A percentile compares a stretch with the other conserved stretches of the same genome.
Evolutionary conservation across 1,284 basidiomycete species (phyloP).

Genomic region (Phylloporus gajari): DNA sequence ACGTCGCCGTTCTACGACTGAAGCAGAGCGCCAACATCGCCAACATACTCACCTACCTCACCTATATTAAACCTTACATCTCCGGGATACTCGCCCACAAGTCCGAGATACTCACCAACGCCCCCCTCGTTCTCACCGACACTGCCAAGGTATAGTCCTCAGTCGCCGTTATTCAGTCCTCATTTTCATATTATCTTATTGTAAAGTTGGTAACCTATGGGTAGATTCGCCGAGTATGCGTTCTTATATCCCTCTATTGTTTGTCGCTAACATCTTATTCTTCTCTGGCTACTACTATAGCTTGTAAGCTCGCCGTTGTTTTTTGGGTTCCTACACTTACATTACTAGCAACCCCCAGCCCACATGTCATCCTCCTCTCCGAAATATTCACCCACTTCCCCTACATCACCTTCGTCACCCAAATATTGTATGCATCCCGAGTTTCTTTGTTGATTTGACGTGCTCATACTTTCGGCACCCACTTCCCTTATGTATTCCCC

Average conservation of each 20-base stretch:
- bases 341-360: slow-evolving; percentile 62
- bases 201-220: slow-evolving; percentile 39
- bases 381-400: slow-evolving; percentile 86
- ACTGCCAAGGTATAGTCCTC: slow-evolving; percentile 82
- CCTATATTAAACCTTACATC: slow-evolving; percentile 83
- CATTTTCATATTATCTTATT: slow-evolving; percentile 29
- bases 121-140: slow-evolving; percentile 90
- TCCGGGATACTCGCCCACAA: slow-evolving; percentile 88
- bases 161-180: slow-evolving; percentile 86
- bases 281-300: slow-evolving; percentile 47
- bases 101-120: slow-evolving; percentile 86
- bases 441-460: slow-evolving; percentile 4
- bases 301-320: slow-evolving; percentile 59
- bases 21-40: slow-evolving; percentile 73
- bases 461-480: slow-evolving; percentile 63
- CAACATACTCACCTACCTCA: slow-evolving; percentile 88
- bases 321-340: slow-evolving; percentile 19
- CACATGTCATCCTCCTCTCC: slow-evolving; percentile 88
- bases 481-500: slow-evolving; percentile 87
- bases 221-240: slow-evolving; percentile 82
- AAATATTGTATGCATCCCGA: slow-evolving; percentile 77
- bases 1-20: slow-evolving; percentile 85
- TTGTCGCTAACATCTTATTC: slow-evolving; percentile 28
- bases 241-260: slow-evolving; percentile 21
- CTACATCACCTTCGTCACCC: slow-evolving; percentile 85